Conservation (phyloP, 2,329 filamentous ascomycete genomes). For the Cordyceps farinosa region DNA sequence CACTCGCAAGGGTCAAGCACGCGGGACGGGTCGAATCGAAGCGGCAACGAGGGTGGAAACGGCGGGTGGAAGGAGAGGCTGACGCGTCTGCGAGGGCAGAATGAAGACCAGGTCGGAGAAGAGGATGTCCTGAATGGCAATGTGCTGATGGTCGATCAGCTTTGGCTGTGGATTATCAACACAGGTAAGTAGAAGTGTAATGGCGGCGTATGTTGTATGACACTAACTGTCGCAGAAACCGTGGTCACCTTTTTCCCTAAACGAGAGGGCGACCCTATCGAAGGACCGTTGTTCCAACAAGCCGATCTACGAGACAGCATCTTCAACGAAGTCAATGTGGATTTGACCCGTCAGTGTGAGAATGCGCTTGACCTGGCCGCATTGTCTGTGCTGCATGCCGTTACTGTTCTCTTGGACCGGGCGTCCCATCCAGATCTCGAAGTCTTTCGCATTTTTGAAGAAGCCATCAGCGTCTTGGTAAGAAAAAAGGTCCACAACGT, state of each 20-base stretch:
- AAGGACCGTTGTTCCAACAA: conserved; percentile 55
- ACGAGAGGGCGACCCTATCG: conserved; percentile 50
- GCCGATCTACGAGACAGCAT: conserved; percentile 61
- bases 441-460: conserved; percentile 62
- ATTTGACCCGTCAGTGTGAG: conserved; percentile 59
- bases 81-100: conserved; percentile 18
- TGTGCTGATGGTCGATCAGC: conserved; percentile 63
- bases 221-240: conserved; percentile 37
- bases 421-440: conserved; percentile 59
- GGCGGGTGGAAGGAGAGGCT: conserved; percentile 29
- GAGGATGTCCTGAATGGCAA: conserved; percentile 49
- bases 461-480: conserved; percentile 61
- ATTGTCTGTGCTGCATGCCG: conserved; percentile 57
- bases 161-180: conserved; percentile 60
- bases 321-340: conserved; percentile 63
- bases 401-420: conserved; percentile 58
- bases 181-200: conserved; percentile 37
- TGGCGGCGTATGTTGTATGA: background rate
- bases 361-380: conserved; percentile 61
- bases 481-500: conserved; percentile 8
- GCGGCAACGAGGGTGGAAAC: conserved; percentile 27
- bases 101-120: conserved; percentile 24
- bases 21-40: conserved; percentile 26
- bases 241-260: conserved; percentile 54
- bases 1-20: conserved; percentile 31